Percentiles rank a stretch among this genome's conserved stretches.
Conservation (phyloP, 2,329 filamentous ascomycete genomes). For the Diplodia mutila region DNA sequence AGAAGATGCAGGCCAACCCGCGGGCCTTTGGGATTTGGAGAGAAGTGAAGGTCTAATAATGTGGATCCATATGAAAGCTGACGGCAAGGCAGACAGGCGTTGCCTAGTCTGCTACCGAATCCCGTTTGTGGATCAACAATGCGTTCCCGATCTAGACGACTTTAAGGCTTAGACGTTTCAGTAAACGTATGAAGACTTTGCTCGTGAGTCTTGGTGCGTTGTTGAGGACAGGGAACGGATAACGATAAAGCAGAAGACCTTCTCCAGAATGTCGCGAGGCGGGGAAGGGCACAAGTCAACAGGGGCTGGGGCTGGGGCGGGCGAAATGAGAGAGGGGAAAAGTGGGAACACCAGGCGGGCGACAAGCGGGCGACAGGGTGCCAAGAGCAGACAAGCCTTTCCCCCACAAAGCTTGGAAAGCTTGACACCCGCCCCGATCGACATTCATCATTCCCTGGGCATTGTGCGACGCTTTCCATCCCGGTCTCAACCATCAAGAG, state of each 20-base stretch:
- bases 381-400: background rate
- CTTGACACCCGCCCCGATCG: background rate
- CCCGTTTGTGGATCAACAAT: background rate
- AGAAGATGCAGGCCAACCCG: background rate
- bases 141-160: background rate
- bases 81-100: background rate
- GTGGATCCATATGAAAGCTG: background rate
- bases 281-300: background rate
- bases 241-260: background rate
- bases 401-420: conserved; percentile 23
- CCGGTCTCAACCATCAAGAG: background rate
- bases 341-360: conserved; percentile 5
- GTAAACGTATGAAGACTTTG: background rate
- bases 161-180: background rate
- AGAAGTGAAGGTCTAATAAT: background rate
- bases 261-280: background rate
- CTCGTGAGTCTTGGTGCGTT: background rate
- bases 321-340: conserved; percentile 14
- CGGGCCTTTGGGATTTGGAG: background rate
- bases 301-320: background rate
- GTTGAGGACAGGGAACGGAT: background rate
- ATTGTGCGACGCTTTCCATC: background rate
- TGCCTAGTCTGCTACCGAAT: background rate
- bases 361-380: background rate
- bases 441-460: background rate